Conservation (phyloP, 2,329 filamentous ascomycete species). For the Leptodontidium sp. region DNA sequence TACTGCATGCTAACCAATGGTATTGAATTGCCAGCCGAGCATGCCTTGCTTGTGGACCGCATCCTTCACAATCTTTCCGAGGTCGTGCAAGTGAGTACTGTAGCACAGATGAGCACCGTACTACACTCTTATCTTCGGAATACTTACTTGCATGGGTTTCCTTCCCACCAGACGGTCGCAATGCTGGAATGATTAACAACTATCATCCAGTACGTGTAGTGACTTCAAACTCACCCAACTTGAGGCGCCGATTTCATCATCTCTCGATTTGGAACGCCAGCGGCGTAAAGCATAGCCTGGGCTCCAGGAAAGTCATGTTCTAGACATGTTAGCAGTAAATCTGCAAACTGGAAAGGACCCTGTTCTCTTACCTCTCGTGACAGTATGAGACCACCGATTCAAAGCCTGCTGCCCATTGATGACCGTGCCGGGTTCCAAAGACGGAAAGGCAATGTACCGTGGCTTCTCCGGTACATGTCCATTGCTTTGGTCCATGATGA, state of each 20-base stretch:
- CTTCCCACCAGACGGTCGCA: slow-evolving; percentile 71
- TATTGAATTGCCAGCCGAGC: slow-evolving; percentile 68
- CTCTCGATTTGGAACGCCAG: slow-evolving; percentile 82
- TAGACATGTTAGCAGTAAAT: slow-evolving; percentile 19
- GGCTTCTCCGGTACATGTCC: slow-evolving; percentile 39
- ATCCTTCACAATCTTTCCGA: slow-evolving; percentile 87
- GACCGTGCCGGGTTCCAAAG: slow-evolving; percentile 41
- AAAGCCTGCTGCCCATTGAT: slow-evolving; percentile 68
- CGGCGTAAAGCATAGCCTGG: slow-evolving; percentile 90
- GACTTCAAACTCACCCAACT: slow-evolving; percentile 66
- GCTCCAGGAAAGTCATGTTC: slow-evolving; percentile 69
- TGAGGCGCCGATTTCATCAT: slow-evolving; percentile 92
- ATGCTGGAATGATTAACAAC: slow-evolving; percentile 18
- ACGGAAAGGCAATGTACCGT: slow-evolving; percentile 45
- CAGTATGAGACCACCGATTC: slow-evolving; percentile 84
- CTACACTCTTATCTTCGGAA: slow-evolving; percentile 23
- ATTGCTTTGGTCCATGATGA: slow-evolving; percentile 40
- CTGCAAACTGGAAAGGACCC: too few species aligned
- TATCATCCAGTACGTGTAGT: neutral
- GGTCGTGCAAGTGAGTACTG: slow-evolving; percentile 76
- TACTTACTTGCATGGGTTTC: slow-evolving; percentile 90
- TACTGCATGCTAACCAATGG: slow-evolving; percentile 32
- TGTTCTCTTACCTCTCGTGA: slow-evolving; percentile 64
- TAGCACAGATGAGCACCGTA: slow-evolving; percentile 28
- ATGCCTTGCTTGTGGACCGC: slow-evolving; percentile 83